Conservation (phyloP, 768 basidiomycete genomes). For the Pisolithus orientalis region DNA sequence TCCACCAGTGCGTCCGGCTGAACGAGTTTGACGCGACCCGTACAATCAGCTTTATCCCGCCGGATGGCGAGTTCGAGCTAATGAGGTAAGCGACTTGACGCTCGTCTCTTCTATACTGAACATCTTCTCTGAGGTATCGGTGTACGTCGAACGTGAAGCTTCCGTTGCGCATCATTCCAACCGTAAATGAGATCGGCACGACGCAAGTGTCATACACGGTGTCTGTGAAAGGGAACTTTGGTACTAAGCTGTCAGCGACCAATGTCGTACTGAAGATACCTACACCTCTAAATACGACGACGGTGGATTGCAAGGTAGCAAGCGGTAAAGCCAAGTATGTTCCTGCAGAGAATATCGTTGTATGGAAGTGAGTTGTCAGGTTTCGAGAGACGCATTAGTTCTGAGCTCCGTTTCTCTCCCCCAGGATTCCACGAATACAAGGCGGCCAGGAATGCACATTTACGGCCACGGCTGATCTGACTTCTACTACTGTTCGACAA, state of each 20-base stretch:
- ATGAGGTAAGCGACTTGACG: slow-evolving; percentile 63
- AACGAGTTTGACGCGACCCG: slow-evolving; percentile 92
- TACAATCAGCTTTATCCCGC: slow-evolving; percentile 95
- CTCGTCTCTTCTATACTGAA: not conserved
- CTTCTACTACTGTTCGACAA: slow-evolving; percentile 86
- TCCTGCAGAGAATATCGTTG: slow-evolving; percentile 90
- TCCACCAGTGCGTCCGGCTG: slow-evolving; percentile 96
- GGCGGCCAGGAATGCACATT: slow-evolving; percentile 90
- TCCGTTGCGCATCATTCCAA: slow-evolving; percentile 83
- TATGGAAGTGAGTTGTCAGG: slow-evolving; percentile 83
- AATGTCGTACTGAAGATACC: slow-evolving; percentile 92
- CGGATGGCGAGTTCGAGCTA: slow-evolving; percentile 97
- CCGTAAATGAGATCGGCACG: slow-evolving; percentile 90
- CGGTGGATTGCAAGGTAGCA: slow-evolving; percentile 85
- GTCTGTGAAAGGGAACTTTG: slow-evolving; percentile 83
- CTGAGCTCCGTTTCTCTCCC: not conserved
- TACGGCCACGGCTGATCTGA: slow-evolving; percentile 73
- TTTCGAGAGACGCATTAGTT: slow-evolving; percentile 3
- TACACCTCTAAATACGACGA: slow-evolving; percentile 91
- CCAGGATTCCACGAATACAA: slow-evolving; percentile 87
- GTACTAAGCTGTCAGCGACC: slow-evolving; percentile 87
- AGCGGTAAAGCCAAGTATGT: slow-evolving; percentile 96
- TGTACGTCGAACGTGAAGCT: slow-evolving; percentile 95
- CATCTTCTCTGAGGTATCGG: slow-evolving; percentile 62
- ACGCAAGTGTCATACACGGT: slow-evolving; percentile 87